Conservation (phyloP, 2,329 filamentous ascomycete genomes). For the Monosporascus sp. region DNA sequence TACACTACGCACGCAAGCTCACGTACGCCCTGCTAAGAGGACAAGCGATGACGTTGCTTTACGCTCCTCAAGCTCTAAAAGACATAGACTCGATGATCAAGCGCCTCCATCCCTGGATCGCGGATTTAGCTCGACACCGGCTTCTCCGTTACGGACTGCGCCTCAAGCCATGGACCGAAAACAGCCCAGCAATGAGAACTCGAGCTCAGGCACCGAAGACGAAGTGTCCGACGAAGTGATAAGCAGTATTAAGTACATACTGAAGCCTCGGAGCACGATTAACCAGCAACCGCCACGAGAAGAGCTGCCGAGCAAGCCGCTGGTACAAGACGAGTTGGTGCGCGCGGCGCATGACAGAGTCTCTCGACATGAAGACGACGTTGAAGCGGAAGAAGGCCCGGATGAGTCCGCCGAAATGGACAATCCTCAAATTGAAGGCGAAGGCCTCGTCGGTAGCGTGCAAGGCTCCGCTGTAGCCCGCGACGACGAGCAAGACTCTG, state of each 20-base stretch:
- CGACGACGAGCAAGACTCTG: not conserved
- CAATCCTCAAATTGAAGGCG: not conserved
- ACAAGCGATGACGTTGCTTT: not conserved
- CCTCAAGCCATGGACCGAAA: not conserved
- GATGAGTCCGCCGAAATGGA: not conserved
- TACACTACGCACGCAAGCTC: conserved; percentile 1
- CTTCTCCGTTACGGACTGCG: not conserved
- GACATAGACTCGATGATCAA: not conserved
- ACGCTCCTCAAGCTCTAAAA: not conserved
- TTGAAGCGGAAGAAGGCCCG: not conserved
- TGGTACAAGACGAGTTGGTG: not conserved
- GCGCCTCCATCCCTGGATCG: too few relatives aligned
- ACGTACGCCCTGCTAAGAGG: conserved; percentile 4
- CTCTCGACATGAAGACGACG: not conserved
- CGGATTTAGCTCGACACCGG: not conserved
- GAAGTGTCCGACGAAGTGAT: not conserved
- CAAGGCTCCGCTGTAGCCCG: not conserved
- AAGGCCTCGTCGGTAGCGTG: not conserved
- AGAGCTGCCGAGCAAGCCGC: not conserved
- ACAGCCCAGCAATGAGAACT: not conserved
- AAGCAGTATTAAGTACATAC: not conserved
- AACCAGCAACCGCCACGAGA: not conserved
- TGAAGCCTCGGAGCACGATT: not conserved
- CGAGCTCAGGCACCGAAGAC: not conserved
- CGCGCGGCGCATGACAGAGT: not conserved